These are phyloP conservation scores for Syzygium aqueum DNA, from an alignment of 345 rosid genomes.

Conservation along the genomic window DNA sequence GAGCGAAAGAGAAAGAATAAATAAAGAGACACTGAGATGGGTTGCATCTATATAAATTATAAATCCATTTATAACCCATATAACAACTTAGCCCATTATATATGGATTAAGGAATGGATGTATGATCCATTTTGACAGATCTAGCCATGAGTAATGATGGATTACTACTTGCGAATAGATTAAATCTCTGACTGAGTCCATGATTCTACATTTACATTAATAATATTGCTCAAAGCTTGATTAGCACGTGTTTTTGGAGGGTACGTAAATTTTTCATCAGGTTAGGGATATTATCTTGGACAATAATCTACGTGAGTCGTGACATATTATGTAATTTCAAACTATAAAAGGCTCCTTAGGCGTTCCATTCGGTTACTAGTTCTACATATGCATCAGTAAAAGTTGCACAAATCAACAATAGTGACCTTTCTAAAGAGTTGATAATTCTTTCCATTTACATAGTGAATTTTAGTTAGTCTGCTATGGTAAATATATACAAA, in stretches of 20 bases:
- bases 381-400: background rate
- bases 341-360: background rate
- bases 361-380: background rate
- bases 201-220: background rate
- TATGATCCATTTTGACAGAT: too few relatives aligned
- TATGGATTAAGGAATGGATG: too few relatives aligned
- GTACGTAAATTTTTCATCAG: background rate
- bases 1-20: too few relatives aligned
- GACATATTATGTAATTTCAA: background rate
- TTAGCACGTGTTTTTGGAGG: background rate
- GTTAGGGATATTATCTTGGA: rapidly evolving
- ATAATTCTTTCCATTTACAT: background rate
- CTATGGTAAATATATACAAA: background rate
- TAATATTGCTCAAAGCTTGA: background rate
- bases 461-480: background rate
- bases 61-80: too few relatives aligned
- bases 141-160: background rate
- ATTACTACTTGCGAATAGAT: background rate
- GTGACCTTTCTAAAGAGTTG: background rate
- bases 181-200: background rate
- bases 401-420: background rate
- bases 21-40: too few relatives aligned
- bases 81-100: too few relatives aligned
- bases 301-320: rapidly evolving
- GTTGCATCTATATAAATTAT: too few relatives aligned